Evolutionary conservation across 805 yeast genomes (phyloP).

Genomic region (Dipodascopsis tothii): DNA sequence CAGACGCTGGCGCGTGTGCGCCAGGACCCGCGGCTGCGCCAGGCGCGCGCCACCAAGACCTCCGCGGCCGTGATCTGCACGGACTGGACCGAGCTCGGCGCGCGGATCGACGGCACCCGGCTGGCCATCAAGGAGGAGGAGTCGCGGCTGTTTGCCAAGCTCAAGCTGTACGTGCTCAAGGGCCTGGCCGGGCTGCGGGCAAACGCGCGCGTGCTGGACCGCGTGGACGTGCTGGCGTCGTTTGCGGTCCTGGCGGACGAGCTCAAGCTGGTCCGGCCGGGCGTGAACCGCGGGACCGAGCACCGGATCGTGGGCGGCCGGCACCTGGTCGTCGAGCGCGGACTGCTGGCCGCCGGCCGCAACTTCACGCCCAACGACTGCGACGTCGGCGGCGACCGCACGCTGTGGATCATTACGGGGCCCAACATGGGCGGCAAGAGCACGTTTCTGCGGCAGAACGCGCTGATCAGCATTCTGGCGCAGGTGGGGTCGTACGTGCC

Average conservation of each 20-base stretch:
- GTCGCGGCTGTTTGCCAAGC: conserved; percentile 40
- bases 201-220: conserved; percentile 49
- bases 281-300: conserved; percentile 38
- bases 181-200: conserved; percentile 41
- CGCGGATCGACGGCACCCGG: conserved; percentile 39
- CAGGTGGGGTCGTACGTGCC: conserved; percentile 74
- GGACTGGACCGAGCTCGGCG: conserved; percentile 51
- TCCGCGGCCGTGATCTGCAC: no score
- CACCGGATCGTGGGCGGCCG: conserved; percentile 53
- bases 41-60: no score
- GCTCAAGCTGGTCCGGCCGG: conserved; percentile 58
- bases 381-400: conserved; percentile 10
- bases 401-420: conserved; percentile 24
- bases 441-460: conserved; percentile 66
- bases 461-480: conserved; percentile 57
- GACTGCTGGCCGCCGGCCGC: conserved; percentile 43
- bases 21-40: no score
- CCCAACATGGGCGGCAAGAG: conserved; percentile 71
- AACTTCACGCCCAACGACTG: conserved; percentile 47
- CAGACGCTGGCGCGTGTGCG: conserved; percentile 25
- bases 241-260: conserved; percentile 70
- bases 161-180: conserved; percentile 43
- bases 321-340: conserved; percentile 80
- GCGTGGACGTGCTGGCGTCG: conserved; percentile 63
- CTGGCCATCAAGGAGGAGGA: conserved; percentile 51